Evolutionary conservation across 805 yeast species (phyloP).

Genomic region (Lipomyces starkeyi): DNA sequence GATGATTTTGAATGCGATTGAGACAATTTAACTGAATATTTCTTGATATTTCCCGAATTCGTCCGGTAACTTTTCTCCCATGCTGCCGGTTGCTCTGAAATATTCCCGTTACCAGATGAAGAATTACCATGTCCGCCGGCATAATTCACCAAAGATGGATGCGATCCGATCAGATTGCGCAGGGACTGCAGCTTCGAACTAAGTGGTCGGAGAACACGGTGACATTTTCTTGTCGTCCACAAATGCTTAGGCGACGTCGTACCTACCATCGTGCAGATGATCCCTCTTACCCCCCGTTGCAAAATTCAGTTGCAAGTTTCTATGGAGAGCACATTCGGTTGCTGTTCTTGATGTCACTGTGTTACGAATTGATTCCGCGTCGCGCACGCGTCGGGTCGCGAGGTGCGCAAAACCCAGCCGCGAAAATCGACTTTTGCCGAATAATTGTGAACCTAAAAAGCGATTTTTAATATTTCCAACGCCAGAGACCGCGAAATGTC

Average conservation of each 20-base stretch:
- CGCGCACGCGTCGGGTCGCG: background rate
- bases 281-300: background rate
- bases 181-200: slow-evolving; percentile 26
- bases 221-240: slow-evolving; percentile 36
- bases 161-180: slow-evolving; percentile 18
- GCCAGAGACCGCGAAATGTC: background rate
- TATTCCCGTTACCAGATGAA: background rate
- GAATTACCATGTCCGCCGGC: background rate
- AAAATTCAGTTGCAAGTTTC: background rate
- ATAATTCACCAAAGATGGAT: slow-evolving; percentile 23
- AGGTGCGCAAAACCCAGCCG: background rate
- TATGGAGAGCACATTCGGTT: background rate
- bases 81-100: background rate
- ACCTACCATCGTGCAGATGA: background rate
- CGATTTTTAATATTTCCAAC: background rate
- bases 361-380: background rate
- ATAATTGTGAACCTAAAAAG: background rate
- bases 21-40: background rate
- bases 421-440: background rate
- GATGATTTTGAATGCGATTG: background rate
- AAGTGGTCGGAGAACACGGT: slow-evolving; percentile 32
- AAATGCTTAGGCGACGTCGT: slow-evolving; percentile 10
- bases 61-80: background rate
- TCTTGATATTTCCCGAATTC: background rate
- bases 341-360: no score